A percentile compares a stretch with the other conserved stretches of the same genome.
Evolutionary conservation across 2,329 filamentous ascomycete genomes (phyloP).

Genomic region (Diplodia seriata): DNA sequence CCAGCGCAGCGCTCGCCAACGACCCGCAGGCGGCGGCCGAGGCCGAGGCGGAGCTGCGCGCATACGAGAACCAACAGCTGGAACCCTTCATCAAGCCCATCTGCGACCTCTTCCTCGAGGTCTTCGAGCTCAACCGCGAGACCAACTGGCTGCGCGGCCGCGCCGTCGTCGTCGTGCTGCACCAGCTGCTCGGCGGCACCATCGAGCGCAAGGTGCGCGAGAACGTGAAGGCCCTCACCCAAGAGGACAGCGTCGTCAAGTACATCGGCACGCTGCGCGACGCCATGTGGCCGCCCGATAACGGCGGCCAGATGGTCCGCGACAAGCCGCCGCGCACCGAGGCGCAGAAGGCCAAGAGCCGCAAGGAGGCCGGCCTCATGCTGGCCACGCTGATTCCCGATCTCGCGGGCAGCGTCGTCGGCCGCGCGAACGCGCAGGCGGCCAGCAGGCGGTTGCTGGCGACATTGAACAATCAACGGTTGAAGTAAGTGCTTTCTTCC

Average conservation of each 20-base stretch:
- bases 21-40: conserved; percentile 67
- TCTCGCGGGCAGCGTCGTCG: conserved; percentile 90
- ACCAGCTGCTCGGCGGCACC: conserved; percentile 93
- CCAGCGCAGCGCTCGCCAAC: conserved; percentile 54
- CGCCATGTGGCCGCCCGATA: conserved; percentile 80
- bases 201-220: conserved; percentile 96
- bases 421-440: conserved; percentile 86
- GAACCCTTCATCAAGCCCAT: conserved; percentile 99
- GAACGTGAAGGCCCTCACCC: conserved; percentile 72
- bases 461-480: conserved; percentile 84
- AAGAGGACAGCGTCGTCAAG: conserved; percentile 78
- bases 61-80: conserved; percentile 86
- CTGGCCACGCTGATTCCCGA: conserved; percentile 90
- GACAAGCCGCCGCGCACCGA: conserved; percentile 61
- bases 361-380: conserved; percentile 87
- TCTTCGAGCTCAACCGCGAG: conserved; percentile 91
- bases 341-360: conserved; percentile 78
- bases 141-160: conserved; percentile 97
- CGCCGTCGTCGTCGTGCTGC: conserved; percentile 93
- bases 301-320: conserved; percentile 34
- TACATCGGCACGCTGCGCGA: conserved; percentile 78
- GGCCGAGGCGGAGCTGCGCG: conserved; percentile 91
- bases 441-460: conserved; percentile 89
- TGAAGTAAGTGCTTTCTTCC: conserved; percentile 72
- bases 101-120: conserved; percentile 94